Evolutionary conservation across 495 filamentous ascomycete species (phyloP).

Genomic region (Saxophila tyrrhenica): DNA sequence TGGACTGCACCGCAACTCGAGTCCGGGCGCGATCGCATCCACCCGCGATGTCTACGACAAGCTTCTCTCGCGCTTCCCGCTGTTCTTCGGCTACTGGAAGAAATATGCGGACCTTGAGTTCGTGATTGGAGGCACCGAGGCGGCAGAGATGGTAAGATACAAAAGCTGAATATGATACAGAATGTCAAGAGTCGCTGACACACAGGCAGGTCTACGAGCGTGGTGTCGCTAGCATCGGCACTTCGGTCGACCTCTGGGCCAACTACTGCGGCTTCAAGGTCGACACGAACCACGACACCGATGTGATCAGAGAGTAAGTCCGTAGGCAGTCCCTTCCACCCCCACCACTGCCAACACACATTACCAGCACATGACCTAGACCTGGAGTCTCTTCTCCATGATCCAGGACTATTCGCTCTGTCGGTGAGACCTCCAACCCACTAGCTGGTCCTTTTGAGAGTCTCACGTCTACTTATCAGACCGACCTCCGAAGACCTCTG

Average conservation of each 20-base stretch:
- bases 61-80: constrained; percentile 87
- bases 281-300: constrained; percentile 86
- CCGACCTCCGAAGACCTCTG: background rate
- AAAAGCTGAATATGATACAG: background rate
- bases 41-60: constrained; percentile 78
- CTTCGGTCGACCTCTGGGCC: constrained; percentile 91
- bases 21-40: constrained; percentile 79
- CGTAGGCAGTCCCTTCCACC: constrained; percentile 54
- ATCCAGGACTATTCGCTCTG: background rate
- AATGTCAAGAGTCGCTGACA: background rate
- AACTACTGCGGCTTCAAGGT: constrained; percentile 97
- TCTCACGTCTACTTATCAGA: constrained; percentile 15
- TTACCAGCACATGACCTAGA: constrained; percentile 7
- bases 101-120: constrained; percentile 99
- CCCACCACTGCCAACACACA: constrained; percentile 34
- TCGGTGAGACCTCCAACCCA: constrained; percentile 15
- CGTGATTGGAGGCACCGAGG: constrained; percentile 89
- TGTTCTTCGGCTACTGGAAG: constrained; percentile 98
- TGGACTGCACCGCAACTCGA: constrained; percentile 91
- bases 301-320: constrained; percentile 99
- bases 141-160: constrained; percentile 80
- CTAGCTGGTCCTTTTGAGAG: background rate
- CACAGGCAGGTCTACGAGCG: constrained; percentile 68
- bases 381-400: background rate
- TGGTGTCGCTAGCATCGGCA: constrained; percentile 83